These are phyloP conservation scores for Luzula sylvatica DNA, from an alignment of 176 grass and related monocot species.

Conservation along the genomic window DNA sequence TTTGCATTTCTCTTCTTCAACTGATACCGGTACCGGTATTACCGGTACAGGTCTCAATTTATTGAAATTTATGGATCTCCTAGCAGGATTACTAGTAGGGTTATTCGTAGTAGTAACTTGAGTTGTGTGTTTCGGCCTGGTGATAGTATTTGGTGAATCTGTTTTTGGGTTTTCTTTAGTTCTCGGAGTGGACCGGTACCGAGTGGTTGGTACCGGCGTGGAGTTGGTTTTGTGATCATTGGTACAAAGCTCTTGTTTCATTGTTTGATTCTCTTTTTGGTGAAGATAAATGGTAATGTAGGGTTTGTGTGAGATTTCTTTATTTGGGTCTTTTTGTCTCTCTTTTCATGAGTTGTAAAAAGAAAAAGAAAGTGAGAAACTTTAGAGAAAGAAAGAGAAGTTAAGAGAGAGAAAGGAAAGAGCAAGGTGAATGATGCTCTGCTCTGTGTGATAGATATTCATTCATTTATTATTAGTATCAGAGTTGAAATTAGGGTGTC, in stretches of 20 bases:
- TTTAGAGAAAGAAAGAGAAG: constrained; percentile 1
- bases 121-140: background rate
- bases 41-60: constrained; percentile 16
- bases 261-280: constrained; percentile 7
- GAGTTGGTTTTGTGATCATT: constrained; percentile 23
- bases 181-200: constrained; percentile 12
- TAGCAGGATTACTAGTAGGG: background rate
- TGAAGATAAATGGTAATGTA: background rate
- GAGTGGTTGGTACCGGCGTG: constrained; percentile 16
- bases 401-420: constrained; percentile 6
- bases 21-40: background rate
- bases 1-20: constrained; percentile 17
- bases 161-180: constrained; percentile 25
- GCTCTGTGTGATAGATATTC: background rate
- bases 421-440: constrained; percentile 10
- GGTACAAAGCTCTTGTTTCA: constrained; percentile 30
- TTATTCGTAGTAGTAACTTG: background rate
- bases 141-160: constrained; percentile 13
- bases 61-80: constrained; percentile 16
- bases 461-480: constrained; percentile 15
- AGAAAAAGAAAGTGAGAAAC: background rate
- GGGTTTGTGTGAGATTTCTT: constrained; percentile 2
- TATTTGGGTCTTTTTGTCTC: constrained; percentile 1
- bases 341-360: background rate
- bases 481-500: constrained; percentile 22